Conservation (phyloP, 306 rosid species). For the Castanea crenata region DNA sequence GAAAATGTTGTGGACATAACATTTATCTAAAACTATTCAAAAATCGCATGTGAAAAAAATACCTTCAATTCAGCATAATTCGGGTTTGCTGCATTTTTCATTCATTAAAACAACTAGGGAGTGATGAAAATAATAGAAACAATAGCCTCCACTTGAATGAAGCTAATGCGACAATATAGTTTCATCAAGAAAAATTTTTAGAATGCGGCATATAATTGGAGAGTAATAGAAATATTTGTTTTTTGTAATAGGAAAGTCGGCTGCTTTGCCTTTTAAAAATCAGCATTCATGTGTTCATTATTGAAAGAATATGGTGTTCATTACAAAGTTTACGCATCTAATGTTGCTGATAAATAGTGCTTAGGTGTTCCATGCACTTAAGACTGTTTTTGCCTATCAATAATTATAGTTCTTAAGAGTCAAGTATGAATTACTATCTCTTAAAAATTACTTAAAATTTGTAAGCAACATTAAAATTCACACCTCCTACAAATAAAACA, state of each 20-base stretch:
- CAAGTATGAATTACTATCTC: conserved; percentile 42
- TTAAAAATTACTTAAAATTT: neutral
- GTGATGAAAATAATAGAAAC: neutral
- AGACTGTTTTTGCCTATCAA: conserved; percentile 82
- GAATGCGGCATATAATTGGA: neutral
- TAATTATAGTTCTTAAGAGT: conserved; percentile 68
- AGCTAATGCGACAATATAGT: neutral
- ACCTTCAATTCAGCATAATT: too few species aligned
- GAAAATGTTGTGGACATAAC: too few species aligned
- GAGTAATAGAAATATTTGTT: neutral
- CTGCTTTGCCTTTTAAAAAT: neutral
- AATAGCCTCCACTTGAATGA: neutral
- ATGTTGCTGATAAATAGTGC: conserved; percentile 17
- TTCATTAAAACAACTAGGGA: too few species aligned
- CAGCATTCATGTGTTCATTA: conserved; percentile 1
- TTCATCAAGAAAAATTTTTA: neutral
- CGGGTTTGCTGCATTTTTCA: too few species aligned
- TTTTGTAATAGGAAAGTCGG: neutral
- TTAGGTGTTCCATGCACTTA: conserved; percentile 67
- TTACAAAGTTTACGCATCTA: conserved; percentile 56
- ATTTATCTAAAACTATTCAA: too few species aligned
- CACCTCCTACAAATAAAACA: too few species aligned
- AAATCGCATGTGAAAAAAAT: too few species aligned
- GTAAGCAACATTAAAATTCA: too few species aligned
- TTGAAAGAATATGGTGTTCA: conserved; percentile 56